Percentiles rank a stretch among this genome's conserved stretches.
Conservation (phyloP, 2,329 filamentous ascomycete genomes). For the Aulographum hederae region DNA sequence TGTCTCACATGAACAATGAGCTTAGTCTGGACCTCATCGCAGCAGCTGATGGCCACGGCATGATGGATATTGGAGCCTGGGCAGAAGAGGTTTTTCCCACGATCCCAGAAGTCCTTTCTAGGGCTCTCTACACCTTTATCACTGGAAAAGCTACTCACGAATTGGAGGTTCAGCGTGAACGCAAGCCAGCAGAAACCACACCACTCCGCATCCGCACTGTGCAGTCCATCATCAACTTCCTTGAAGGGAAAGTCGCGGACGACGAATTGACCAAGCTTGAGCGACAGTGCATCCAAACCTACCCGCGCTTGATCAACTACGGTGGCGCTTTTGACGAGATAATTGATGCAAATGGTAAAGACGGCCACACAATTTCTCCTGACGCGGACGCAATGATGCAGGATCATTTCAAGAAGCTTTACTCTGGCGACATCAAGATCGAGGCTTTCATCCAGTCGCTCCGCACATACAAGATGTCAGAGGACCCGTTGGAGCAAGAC, state of each 20-base stretch:
- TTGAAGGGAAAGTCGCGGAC: slow-evolving; percentile 40
- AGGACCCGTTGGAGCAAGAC: slow-evolving; percentile 71
- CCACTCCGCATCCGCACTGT: slow-evolving; percentile 76
- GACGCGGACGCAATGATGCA: slow-evolving; percentile 86
- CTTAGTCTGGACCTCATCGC: slow-evolving; percentile 80
- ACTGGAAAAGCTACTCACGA: slow-evolving; percentile 73
- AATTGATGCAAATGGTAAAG: slow-evolving; percentile 67
- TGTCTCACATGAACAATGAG: slow-evolving; percentile 62
- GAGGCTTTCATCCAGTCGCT: slow-evolving; percentile 71
- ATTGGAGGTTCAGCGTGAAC: slow-evolving; percentile 53
- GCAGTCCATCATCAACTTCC: slow-evolving; percentile 57
- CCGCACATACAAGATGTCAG: slow-evolving; percentile 73
- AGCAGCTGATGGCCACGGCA: slow-evolving; percentile 61
- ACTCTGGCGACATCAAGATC: slow-evolving; percentile 75
- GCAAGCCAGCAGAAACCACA: slow-evolving; percentile 41
- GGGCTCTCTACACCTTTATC: slow-evolving; percentile 61
- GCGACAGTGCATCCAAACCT: slow-evolving; percentile 75
- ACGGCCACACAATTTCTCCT: slow-evolving; percentile 62
- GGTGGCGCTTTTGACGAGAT: slow-evolving; percentile 83
- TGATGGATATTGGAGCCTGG: slow-evolving; percentile 71
- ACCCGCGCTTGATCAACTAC: slow-evolving; percentile 90
- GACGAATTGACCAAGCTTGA: slow-evolving; percentile 66
- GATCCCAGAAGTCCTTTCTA: slow-evolving; percentile 47
- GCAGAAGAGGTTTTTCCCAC: slow-evolving; percentile 49
- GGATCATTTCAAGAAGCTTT: slow-evolving; percentile 96